Percentiles rank a stretch among this genome's conserved stretches.
Conservation (phyloP, 352 stramenopile species). For the Pythium periplocum region DNA sequence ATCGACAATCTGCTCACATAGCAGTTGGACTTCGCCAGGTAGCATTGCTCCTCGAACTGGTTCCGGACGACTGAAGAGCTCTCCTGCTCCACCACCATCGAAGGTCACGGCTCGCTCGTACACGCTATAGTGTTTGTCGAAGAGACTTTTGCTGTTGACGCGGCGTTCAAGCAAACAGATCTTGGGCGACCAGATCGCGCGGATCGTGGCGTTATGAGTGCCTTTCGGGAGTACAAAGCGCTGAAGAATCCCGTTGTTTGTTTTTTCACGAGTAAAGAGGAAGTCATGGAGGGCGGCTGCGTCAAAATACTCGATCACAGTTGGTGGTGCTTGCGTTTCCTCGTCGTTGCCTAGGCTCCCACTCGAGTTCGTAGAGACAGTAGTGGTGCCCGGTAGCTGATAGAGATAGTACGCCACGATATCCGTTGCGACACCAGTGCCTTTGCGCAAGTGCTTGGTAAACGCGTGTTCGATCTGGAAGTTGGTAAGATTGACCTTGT, state of each 20-base stretch:
- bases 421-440: conserved; percentile 39
- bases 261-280: conserved; percentile 89
- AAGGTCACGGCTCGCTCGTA: conserved; percentile 95
- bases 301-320: conserved; percentile 94
- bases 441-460: conserved; percentile 61
- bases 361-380: not conserved
- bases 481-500: conserved; percentile 89
- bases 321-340: conserved; percentile 1
- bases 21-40: conserved; percentile 82
- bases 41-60: conserved; percentile 90
- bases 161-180: conserved; percentile 92
- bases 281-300: conserved; percentile 85
- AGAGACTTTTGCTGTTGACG: conserved; percentile 86
- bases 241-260: conserved; percentile 92
- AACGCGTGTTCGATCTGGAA: conserved; percentile 93
- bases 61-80: conserved; percentile 79
- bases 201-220: conserved; percentile 84
- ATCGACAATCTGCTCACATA: conserved; percentile 91
- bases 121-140: conserved; percentile 89
- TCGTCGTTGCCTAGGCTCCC: not conserved
- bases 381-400: conserved; percentile 8
- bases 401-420: conserved; percentile 93
- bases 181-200: conserved; percentile 93
- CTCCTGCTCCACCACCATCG: conserved; percentile 72
- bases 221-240: conserved; percentile 93